Evolutionary conservation across 2,329 filamentous ascomycete species (phyloP), one percentile per base, ranked within the genome.

Genomic region (Ilyonectria mors-panacis): DNA sequence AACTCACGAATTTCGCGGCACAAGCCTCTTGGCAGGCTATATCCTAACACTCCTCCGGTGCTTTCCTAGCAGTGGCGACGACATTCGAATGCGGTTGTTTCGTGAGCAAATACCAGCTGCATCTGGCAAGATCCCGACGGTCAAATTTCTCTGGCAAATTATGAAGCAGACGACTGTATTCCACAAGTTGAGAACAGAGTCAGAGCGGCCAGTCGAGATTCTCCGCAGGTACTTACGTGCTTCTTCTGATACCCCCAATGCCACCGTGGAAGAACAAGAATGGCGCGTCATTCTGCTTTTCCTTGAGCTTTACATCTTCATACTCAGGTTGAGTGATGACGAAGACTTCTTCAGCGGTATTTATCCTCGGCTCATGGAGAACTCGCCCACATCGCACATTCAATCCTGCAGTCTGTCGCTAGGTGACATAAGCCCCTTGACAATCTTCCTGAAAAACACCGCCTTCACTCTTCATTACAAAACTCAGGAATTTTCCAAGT

Each of bases 41-140:
- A 94, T 94, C 3, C 85, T 98, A 44, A 95, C 93, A 0, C 83
- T 99, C 3, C 84, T 98, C 4, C 89, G 93, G 65, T 95, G 94
- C 73, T 98, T 98, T 71, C 94, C 95, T 9, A 84, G 86, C 7
- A 88, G 90, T 66, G 91, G 91, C 4, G 95, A 98, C 76, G 94
- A 98, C 66, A 97, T 98, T 67, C 92, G 95, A 23, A 97, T 98
- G 94, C 95, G 94, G 83, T 85, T 98, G 1, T 98, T 96, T 76
- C 86, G 96, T 45, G 78, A 79, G 28, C 71, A 81, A 59, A 81
- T 82, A 15, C 78, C 79, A 19, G 78, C 76, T 3, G 23, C 70
- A 6, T 68, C 72, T 5, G 93, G 94, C 0, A 89, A 92, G 48
- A 85, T 93, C 5, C 81, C 85, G 2, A 81, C 76, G 58, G 79